These are phyloP conservation scores for Sporobolomyces pararoseus DNA, from an alignment of 768 basidiomycete species.

Conservation along the genomic window DNA sequence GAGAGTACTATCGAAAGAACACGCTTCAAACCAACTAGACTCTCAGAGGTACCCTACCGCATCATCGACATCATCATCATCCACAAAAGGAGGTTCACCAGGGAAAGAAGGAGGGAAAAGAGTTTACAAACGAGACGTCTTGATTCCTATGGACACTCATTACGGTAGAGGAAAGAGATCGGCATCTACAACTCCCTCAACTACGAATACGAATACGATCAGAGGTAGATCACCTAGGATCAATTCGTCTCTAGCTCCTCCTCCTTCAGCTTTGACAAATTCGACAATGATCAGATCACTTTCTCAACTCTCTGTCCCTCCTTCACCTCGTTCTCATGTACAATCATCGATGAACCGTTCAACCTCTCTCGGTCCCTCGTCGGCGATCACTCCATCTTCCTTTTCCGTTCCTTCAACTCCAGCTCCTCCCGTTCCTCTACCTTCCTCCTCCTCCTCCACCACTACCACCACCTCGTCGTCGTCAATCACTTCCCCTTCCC, in stretches of 20 bases:
- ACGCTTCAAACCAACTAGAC: background rate
- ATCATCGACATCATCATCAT: too few species aligned
- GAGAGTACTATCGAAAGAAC: constrained; percentile 10
- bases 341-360: background rate
- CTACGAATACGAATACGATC: too few species aligned
- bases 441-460: background rate
- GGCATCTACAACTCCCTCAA: background rate
- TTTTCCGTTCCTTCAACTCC: background rate
- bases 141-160: background rate
- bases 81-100: background rate
- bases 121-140: background rate
- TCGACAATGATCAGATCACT: too few species aligned
- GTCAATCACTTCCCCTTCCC: background rate
- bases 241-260: too few species aligned
- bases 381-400: too few species aligned
- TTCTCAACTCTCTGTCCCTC: background rate
- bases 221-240: too few species aligned
- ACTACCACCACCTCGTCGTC: background rate
- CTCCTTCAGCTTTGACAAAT: too few species aligned
- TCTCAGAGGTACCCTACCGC: background rate
- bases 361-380: too few species aligned
- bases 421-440: background rate
- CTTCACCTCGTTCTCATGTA: background rate
- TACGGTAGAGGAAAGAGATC: constrained; percentile 1
- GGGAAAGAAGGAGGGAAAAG: background rate